phyloP scores from a whole-genome alignment of 2,329 filamentous ascomycete species.

The Alternaria arbusti region DNA sequence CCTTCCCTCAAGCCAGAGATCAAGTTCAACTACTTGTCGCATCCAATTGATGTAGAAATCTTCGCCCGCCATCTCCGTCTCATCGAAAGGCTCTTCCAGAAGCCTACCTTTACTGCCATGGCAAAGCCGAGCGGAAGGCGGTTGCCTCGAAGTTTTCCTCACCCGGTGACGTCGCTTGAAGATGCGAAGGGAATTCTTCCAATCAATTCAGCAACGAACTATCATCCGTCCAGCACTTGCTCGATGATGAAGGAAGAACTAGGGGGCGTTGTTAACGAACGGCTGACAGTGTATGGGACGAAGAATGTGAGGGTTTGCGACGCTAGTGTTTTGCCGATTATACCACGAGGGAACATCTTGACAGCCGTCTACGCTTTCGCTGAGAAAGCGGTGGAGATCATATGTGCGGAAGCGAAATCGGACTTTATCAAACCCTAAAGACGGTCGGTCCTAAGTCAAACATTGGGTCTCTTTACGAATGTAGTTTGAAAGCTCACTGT shows the following conservation, averaged over 20 bases:
- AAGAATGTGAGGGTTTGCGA: slow-evolving; percentile 37
- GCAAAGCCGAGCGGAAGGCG: slow-evolving; percentile 16
- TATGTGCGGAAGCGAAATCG: slow-evolving; percentile 6
- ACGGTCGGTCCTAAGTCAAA: neutral
- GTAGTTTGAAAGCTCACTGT: neutral
- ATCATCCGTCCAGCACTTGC: slow-evolving; percentile 43
- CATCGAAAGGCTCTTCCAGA: slow-evolving; percentile 36
- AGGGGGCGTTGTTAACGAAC: slow-evolving; percentile 41
- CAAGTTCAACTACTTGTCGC: slow-evolving; percentile 52
- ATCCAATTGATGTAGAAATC: slow-evolving; percentile 53
- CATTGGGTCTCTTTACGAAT: neutral
- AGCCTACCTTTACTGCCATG: slow-evolving; percentile 13
- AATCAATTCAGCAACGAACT: slow-evolving; percentile 25
- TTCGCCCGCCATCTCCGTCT: slow-evolving; percentile 47
- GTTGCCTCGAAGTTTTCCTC: slow-evolving; percentile 22
- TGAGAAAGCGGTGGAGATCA: slow-evolving; percentile 32
- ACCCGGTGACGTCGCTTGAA: slow-evolving; percentile 13
- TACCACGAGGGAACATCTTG: slow-evolving; percentile 27
- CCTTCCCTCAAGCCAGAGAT: slow-evolving; percentile 43
- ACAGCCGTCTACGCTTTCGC: slow-evolving; percentile 33
- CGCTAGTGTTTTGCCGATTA: slow-evolving; percentile 35
- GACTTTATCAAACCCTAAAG: neutral
- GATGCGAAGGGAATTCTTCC: slow-evolving; percentile 23
- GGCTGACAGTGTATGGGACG: slow-evolving; percentile 40
- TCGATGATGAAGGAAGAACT: slow-evolving; percentile 38